Percentiles rank a stretch among this genome's conserved stretches.
Conservation (phyloP, 805 yeast genomes). For the Yamadazyma philogaea region DNA sequence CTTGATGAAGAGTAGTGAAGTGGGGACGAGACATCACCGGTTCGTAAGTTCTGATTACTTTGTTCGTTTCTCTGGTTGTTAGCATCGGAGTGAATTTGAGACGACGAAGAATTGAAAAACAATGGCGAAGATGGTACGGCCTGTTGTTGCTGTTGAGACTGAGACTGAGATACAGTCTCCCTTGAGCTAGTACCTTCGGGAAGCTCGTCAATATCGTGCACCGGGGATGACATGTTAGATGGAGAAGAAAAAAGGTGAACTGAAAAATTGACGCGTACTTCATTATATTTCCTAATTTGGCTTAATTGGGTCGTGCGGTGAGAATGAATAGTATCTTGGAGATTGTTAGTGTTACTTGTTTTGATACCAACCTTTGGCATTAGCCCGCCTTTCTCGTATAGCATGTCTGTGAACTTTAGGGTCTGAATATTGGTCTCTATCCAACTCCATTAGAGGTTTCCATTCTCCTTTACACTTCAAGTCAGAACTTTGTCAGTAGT, state of each 20-base stretch:
- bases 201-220: slow-evolving; percentile 25
- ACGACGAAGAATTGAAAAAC: slow-evolving; percentile 49
- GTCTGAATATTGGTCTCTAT: too few species aligned
- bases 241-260: slow-evolving; percentile 3
- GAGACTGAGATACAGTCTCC: slow-evolving; percentile 37
- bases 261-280: slow-evolving; percentile 22
- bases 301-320: slow-evolving; percentile 15
- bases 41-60: slow-evolving; percentile 22
- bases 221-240: slow-evolving; percentile 32
- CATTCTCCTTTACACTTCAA: too few species aligned
- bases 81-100: slow-evolving; percentile 35
- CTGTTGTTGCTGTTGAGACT: slow-evolving; percentile 31
- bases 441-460: too few species aligned
- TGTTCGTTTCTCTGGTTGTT: slow-evolving; percentile 12
- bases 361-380: too few species aligned
- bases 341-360: too few species aligned
- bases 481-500: too few species aligned
- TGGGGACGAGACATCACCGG: slow-evolving; percentile 46
- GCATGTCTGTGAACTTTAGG: too few species aligned
- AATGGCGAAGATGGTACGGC: slow-evolving; percentile 57
- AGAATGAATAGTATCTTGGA: too few species aligned
- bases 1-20: slow-evolving; percentile 46
- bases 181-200: slow-evolving; percentile 16
- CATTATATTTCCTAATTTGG: slow-evolving; percentile 27
- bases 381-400: too few species aligned